Base-by-base conservation (phyloP, 305 asterid genomes). In the Ajuga reptans region DNA sequence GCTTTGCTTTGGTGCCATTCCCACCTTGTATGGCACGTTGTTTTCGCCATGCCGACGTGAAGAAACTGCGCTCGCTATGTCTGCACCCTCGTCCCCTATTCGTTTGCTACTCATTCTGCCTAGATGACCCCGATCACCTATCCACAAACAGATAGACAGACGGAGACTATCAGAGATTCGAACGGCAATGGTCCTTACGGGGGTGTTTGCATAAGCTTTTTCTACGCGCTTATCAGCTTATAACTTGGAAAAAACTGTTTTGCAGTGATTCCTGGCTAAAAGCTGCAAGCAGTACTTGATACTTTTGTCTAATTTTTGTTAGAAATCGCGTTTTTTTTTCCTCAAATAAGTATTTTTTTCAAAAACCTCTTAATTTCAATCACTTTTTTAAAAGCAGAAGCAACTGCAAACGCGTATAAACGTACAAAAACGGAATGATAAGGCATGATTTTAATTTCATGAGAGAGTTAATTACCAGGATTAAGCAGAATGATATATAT, bases 1-100 rank as follows among this genome's bases (percentile, higher is more conserved):
- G 68, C 75, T 80, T 39, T 75, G 83, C 78, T 88, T 88, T 0
- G 87, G 92, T 5, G 92, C 87, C 64, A 62, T 43, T 14, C 86
- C 87, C 29, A 86, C 84, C 78, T 84, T 88, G 77, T 87, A 82
- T 0, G 82, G 79, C 34, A 18, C 33, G 31, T 66, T 50, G 3
- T 21, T 21, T 21, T 83, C 82, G 0, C 69, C 45, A 27, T 74
- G 81, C 34, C 77, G 79, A 10, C 69, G 78, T 2, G 88, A 81
- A 11, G 85, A 79, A 29, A 17, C 75, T 14, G 49, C 84, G 10
- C 78, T 77, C 12, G 51, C 64, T 10, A 69, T 73, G 58, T 79
- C 89, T 12, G 49, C 27, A 21, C 27, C 73, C 18, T 78, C 82
- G 18, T 75, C 75, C 12, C 37, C 71, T 0, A 83, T 47, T 0